Evolutionary conservation across 2,329 filamentous ascomycete species (phyloP).

Genomic region (Colletotrichum spaethianum): DNA sequence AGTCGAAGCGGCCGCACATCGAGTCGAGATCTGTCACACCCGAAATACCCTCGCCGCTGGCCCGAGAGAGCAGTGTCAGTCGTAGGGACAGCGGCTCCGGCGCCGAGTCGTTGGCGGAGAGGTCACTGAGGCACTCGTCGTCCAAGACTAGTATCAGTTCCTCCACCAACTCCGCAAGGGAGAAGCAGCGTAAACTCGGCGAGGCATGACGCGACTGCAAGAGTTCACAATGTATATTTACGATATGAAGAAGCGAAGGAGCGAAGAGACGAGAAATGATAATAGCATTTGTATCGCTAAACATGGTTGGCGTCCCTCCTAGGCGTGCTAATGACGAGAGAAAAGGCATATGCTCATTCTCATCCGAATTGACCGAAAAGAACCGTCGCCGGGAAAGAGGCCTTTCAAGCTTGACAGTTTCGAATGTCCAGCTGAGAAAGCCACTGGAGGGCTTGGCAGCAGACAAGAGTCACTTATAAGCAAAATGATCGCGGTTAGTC

Average conservation of each 20-base stretch:
- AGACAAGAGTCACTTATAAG: too few relatives aligned
- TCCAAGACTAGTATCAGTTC: slow-evolving; percentile 37
- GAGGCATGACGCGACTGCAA: slow-evolving; percentile 28
- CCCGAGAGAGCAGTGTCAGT: slow-evolving; percentile 60
- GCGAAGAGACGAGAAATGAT: slow-evolving; percentile 37
- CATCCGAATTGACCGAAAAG: too few relatives aligned
- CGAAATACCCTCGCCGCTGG: slow-evolving; percentile 68
- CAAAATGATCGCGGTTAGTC: too few relatives aligned
- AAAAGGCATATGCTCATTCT: neutral
- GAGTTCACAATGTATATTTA: slow-evolving; percentile 26
- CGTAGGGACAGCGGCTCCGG: slow-evolving; percentile 37
- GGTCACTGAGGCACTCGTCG: slow-evolving; percentile 37
- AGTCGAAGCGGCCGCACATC: slow-evolving; percentile 58
- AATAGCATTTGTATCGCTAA: neutral
- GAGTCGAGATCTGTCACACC: slow-evolving; percentile 69
- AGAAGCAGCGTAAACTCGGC: slow-evolving; percentile 34
- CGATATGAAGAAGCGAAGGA: slow-evolving; percentile 33
- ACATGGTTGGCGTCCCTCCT: too few relatives aligned
- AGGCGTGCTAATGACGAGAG: neutral
- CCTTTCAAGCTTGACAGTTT: too few relatives aligned
- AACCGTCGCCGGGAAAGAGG: too few relatives aligned
- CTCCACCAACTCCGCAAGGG: slow-evolving; percentile 28
- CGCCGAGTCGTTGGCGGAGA: slow-evolving; percentile 26
- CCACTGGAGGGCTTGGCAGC: too few relatives aligned
- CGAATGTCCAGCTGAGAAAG: too few relatives aligned